Evolutionary conservation across 2,329 filamentous ascomycete genomes (phyloP), one percentile per base, ranked within the genome.

Genomic region (Phialophora macrospora): DNA sequence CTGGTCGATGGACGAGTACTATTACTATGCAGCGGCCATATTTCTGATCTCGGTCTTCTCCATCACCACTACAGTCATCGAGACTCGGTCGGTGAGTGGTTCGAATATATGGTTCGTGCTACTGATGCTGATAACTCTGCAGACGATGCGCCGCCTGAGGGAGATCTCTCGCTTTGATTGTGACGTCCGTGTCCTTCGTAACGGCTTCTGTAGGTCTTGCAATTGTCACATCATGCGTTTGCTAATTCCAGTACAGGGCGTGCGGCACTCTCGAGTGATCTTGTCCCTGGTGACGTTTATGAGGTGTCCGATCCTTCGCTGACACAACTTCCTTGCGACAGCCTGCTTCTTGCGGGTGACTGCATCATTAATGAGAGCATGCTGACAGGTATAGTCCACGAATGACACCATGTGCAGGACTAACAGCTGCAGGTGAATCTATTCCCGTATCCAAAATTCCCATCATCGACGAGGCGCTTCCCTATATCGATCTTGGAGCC

Each of bases 281-380:
- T 99, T 24, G 93, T 97, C 9, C 95, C 96, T 1, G 95, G 95
- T 34, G 95, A 99, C 76, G 89, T 99, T 6, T 99, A 97, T 78
- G 95, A 99, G 81, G 86, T 99, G 57, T 97, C 94, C 64, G 96
- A 99, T 77, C 95, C 95, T 1, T 92, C 89, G 17, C 82, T 99
- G 28, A 87, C 87, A 3, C 91, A 96, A 72, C 90, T 98, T 68
- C 95, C 95, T 0, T 95, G 92, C 73, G 95, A 99, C 77, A 96
- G 94, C 76, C 81, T 99, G 38, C 81, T 99, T 5, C 84, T 99
- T 0, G 92, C 91, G 60, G 96, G 95, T 48, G 96, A 99, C 78
- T 97, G 93, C 74, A 98, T 99, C 68, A 93, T 99, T 70, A 99
- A 99, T 74, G 95, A 99, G 79, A 98, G 95, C 79, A 99, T 99